These are phyloP conservation scores for Nemophila menziesii DNA, from an alignment of 257 asterid genomes.

Conservation along the genomic window DNA sequence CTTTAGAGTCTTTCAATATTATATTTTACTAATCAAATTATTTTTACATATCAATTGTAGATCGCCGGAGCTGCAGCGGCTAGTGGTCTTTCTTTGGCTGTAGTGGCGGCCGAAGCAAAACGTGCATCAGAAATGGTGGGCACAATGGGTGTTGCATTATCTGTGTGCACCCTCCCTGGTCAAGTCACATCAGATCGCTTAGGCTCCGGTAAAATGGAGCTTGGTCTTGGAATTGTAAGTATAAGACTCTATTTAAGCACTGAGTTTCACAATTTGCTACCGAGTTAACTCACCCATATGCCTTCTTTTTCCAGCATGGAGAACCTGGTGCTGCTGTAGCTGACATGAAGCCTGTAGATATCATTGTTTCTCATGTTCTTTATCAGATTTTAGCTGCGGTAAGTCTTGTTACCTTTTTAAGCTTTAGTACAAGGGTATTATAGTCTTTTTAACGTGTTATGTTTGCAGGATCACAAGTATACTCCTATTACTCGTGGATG, in stretches of 20 bases:
- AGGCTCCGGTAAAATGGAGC: constrained; percentile 97
- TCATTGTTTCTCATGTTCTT: constrained; percentile 83
- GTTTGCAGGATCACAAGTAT: constrained; percentile 80
- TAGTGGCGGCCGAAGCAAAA: constrained; percentile 85
- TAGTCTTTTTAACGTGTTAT: neutral
- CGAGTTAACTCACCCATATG: constrained; percentile 7
- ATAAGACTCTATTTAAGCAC: neutral
- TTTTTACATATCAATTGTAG: constrained; percentile 24
- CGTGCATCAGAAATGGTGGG: constrained; percentile 90
- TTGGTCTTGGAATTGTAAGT: constrained; percentile 99
- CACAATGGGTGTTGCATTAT: constrained; percentile 93
- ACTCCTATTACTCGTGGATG: constrained; percentile 88
- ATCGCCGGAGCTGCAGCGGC: constrained; percentile 99
- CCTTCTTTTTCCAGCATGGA: constrained; percentile 85
- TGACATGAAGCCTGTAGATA: constrained; percentile 78
- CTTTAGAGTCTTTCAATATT: constrained; percentile 6
- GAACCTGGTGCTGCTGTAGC: constrained; percentile 99
- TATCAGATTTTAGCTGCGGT: constrained; percentile 75
- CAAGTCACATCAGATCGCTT: constrained; percentile 78
- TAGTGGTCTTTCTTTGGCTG: constrained; percentile 63
- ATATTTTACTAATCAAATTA: neutral
- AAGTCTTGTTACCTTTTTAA: constrained; percentile 11
- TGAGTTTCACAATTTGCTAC: neutral
- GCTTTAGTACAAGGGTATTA: neutral
- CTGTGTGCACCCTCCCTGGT: constrained; percentile 97